phyloP scores from a whole-genome alignment of 2,329 filamentous ascomycete species.

The Fusarium avenaceum region DNA sequence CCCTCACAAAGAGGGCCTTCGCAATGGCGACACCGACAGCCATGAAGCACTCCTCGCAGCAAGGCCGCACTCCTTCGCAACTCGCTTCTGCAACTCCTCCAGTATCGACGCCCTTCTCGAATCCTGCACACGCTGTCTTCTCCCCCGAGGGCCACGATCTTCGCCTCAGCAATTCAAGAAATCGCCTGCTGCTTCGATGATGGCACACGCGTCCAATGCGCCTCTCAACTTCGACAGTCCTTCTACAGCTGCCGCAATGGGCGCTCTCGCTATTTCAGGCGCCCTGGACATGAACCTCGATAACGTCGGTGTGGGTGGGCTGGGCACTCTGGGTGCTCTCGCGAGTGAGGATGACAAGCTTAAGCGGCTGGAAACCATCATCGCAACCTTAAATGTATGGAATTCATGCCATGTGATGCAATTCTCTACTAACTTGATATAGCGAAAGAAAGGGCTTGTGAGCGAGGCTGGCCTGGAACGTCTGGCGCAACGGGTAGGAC shows the following conservation, averaged over 20 bases:
- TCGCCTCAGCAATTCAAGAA: conserved; percentile 76
- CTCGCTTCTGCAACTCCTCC: conserved; percentile 71
- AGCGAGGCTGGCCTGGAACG: conserved; percentile 82
- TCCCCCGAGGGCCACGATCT: conserved; percentile 68
- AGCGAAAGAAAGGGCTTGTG: conserved; percentile 71
- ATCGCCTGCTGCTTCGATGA: conserved; percentile 69
- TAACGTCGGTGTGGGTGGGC: conserved; percentile 62
- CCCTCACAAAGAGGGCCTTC: conserved; percentile 37
- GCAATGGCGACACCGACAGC: conserved; percentile 65
- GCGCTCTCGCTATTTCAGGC: conserved; percentile 64
- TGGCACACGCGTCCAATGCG: conserved; percentile 60
- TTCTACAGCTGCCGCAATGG: conserved; percentile 72
- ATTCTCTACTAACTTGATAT: conserved; percentile 16
- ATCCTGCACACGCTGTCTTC: conserved; percentile 68
- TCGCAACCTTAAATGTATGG: conserved; percentile 64
- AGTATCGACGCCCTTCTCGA: conserved; percentile 76
- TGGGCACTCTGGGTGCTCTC: conserved; percentile 59
- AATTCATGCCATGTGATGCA: not conserved
- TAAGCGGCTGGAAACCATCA: conserved; percentile 66
- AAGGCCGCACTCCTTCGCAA: conserved; percentile 64
- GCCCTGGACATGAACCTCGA: conserved; percentile 68
- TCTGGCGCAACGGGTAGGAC: conserved; percentile 75
- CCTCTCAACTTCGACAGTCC: conserved; percentile 74
- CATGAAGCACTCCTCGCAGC: conserved; percentile 62
- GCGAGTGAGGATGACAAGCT: conserved; percentile 67